Evolutionary conservation across 768 basidiomycete species (phyloP).

Genomic region (Tephrocybe sp.): DNA sequence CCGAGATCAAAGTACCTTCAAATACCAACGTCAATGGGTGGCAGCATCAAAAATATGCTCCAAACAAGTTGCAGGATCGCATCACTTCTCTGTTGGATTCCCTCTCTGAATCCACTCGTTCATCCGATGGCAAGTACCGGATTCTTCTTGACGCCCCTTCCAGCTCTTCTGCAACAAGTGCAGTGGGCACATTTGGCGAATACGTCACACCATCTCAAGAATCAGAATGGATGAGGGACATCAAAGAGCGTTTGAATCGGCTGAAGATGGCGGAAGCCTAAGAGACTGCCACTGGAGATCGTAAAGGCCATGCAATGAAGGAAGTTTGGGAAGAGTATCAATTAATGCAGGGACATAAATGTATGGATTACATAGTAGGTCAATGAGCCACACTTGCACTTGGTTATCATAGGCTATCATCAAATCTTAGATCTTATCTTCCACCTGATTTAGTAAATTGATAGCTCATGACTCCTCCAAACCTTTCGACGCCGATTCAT

Average conservation of each 20-base stretch:
- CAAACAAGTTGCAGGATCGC: conserved; percentile 9
- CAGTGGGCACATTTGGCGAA: neutral
- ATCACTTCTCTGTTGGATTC: conserved; percentile 16
- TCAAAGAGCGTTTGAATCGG: conserved; percentile 5
- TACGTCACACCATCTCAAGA: neutral
- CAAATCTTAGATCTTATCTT: conserved; percentile 18
- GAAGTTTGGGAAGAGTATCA: neutral
- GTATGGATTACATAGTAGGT: too few relatives aligned
- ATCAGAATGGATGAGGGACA: conserved; percentile 5
- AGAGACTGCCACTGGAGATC: too few relatives aligned
- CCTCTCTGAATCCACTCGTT: conserved; percentile 6
- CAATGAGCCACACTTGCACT: too few relatives aligned
- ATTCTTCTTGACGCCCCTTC: conserved; percentile 6
- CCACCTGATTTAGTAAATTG: conserved; percentile 9
- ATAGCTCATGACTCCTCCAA: neutral
- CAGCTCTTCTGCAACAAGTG: neutral
- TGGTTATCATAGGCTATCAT: too few relatives aligned
- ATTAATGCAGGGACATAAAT: neutral
- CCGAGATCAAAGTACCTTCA: neutral
- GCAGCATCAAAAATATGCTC: conserved; percentile 1
- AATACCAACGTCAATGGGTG: neutral
- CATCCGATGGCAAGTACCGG: conserved; percentile 6
- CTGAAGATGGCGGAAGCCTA: neutral
- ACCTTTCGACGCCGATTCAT: neutral
- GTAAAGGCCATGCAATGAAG: too few relatives aligned